phyloP scores from a whole-genome alignment of 2,329 filamentous ascomycete species.

The Dactylellina sp. region DNA sequence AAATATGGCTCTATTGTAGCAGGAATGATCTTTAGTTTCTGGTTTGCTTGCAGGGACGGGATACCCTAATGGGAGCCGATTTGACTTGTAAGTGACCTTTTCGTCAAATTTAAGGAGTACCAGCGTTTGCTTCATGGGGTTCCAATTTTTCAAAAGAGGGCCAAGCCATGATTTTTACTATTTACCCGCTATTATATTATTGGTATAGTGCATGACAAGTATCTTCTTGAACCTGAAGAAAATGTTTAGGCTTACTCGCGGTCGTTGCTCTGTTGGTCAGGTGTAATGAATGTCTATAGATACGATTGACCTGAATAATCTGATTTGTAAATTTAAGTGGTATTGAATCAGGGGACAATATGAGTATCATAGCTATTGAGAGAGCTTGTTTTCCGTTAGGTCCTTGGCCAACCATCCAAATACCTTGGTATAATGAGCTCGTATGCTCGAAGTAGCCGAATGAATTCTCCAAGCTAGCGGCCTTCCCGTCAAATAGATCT shows the following conservation, averaged over 20 bases:
- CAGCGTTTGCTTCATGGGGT: conserved; percentile 78
- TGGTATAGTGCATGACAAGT: background rate
- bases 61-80: conserved; percentile 78
- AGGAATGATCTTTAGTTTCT: conserved; percentile 76
- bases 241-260: conserved; percentile 69
- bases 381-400: too few species aligned
- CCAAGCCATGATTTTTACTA: conserved; percentile 77
- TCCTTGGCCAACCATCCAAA: too few species aligned
- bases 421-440: too few species aligned
- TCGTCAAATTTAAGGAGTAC: conserved; percentile 84
- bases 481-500: too few species aligned
- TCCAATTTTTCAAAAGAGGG: conserved; percentile 75
- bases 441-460: too few species aligned
- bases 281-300: conserved; percentile 74
- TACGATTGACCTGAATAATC: too few species aligned
- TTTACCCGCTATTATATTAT: conserved; percentile 68
- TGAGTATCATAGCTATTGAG: too few species aligned
- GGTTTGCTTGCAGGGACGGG: conserved; percentile 71
- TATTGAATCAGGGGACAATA: too few species aligned
- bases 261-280: conserved; percentile 78
- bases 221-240: too few species aligned
- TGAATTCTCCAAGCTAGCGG: too few species aligned
- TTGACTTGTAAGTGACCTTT: conserved; percentile 79
- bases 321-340: too few species aligned
- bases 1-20: conserved; percentile 67